These are phyloP conservation scores for Microdochium trichocladiopsis DNA, from an alignment of 2,329 filamentous ascomycete species.

Conservation along the genomic window DNA sequence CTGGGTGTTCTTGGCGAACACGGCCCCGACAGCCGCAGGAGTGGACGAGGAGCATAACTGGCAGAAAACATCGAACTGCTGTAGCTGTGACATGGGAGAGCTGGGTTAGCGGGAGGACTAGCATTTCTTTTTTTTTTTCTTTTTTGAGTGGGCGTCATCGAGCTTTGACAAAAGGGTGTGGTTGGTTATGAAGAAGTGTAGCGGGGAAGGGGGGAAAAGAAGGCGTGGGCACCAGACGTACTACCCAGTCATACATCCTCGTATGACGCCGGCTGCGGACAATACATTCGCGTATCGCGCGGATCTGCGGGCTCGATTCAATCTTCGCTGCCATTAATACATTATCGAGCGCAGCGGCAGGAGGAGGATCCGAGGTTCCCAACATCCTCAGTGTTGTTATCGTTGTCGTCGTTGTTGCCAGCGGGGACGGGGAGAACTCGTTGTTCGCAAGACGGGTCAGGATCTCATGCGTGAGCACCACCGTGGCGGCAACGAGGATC, in stretches of 20 bases:
- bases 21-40: not conserved
- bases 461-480: not conserved
- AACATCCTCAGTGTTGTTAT: not conserved
- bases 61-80: not conserved
- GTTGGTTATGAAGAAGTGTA: no score
- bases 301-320: not conserved
- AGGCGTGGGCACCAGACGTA: not conserved
- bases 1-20: not conserved
- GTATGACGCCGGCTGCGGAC: not conserved
- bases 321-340: not conserved
- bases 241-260: not conserved
- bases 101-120: not conserved
- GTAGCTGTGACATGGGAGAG: not conserved
- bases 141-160: no score
- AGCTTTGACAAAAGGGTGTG: no score
- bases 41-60: not conserved
- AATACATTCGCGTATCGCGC: not conserved
- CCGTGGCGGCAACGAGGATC: not conserved
- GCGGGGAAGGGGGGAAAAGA: no score
- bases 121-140: no score
- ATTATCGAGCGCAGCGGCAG: no score
- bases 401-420: not conserved
- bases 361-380: no score
- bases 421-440: not conserved
- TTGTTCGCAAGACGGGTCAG: not conserved